These are phyloP conservation scores for Trifolium repens DNA, from an alignment of 306 rosid genomes.

Conservation along the genomic window DNA sequence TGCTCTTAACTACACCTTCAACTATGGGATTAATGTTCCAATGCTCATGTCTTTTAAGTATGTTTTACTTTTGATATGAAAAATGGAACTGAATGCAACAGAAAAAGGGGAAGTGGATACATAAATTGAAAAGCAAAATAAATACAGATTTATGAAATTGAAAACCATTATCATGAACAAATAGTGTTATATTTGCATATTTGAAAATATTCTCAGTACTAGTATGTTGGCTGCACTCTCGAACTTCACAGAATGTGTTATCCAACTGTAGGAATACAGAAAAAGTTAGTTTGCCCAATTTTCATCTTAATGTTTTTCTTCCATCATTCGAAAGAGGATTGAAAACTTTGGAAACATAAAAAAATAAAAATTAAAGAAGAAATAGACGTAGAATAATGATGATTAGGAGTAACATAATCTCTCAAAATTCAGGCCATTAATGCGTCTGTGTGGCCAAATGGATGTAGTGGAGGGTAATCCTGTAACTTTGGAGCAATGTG, in stretches of 20 bases:
- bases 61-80: not conserved
- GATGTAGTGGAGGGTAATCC: not conserved
- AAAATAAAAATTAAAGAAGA: not conserved
- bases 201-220: not conserved
- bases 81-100: not conserved
- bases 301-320: not conserved
- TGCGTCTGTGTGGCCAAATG: not conserved
- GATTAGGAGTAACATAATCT: not conserved
- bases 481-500: not conserved
- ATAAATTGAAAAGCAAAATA: not conserved
- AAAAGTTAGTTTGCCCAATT: not conserved
- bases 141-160: not conserved
- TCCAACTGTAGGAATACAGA: not conserved
- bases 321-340: not conserved
- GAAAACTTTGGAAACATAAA: not conserved
- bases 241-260: not conserved
- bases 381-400: not conserved
- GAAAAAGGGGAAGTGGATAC: not conserved
- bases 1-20: not conserved
- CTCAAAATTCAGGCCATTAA: not conserved
- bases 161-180: not conserved
- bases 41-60: not conserved
- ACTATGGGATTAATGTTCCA: not conserved
- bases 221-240: not conserved
- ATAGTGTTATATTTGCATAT: not conserved